These are phyloP conservation scores for Rhodotorula sp. DNA, from an alignment of 1,284 basidiomycete species.

Conservation along the genomic window DNA sequence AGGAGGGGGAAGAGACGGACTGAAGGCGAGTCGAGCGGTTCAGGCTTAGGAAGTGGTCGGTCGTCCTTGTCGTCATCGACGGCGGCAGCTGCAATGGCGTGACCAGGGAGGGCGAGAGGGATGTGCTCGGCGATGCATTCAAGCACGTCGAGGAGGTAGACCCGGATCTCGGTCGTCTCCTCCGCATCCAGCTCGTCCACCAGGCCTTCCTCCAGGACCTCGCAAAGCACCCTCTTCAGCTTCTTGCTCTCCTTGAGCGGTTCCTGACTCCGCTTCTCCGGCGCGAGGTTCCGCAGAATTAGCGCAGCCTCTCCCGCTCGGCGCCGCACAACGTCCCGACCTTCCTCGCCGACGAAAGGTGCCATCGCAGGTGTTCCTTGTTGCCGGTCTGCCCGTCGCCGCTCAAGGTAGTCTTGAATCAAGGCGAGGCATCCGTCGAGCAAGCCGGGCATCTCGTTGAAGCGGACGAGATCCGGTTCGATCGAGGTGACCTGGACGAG, in stretches of 20 bases:
- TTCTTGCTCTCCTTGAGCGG: slow-evolving; percentile 58
- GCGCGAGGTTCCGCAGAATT: slow-evolving; percentile 70
- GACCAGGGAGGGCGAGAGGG: slow-evolving; percentile 26
- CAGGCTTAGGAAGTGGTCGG: slow-evolving; percentile 17
- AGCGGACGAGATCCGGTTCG: slow-evolving; percentile 66
- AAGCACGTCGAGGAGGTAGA: slow-evolving; percentile 44
- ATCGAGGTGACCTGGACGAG: slow-evolving; percentile 65
- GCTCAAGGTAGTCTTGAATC: slow-evolving; percentile 56
- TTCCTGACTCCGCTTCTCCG: slow-evolving; percentile 63
- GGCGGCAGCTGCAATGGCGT: slow-evolving; percentile 2
- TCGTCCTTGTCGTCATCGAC: slow-evolving; percentile 12
- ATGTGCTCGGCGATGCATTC: slow-evolving; percentile 40
- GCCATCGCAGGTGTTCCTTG: neutral
- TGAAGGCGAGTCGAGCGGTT: slow-evolving; percentile 28
- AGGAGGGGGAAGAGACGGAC: slow-evolving; percentile 54
- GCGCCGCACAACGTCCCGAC: slow-evolving; percentile 16
- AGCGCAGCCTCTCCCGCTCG: slow-evolving; percentile 62
- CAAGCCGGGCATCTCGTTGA: slow-evolving; percentile 67
- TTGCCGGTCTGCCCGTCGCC: slow-evolving; percentile 56
- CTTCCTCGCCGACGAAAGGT: slow-evolving; percentile 6
- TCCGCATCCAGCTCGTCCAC: slow-evolving; percentile 23
- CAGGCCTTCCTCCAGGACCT: slow-evolving; percentile 30
- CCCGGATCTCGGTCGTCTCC: slow-evolving; percentile 40
- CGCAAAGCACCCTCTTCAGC: slow-evolving; percentile 21
- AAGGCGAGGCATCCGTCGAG: slow-evolving; percentile 75